Base-by-base conservation (phyloP, 2,329 filamentous ascomycete genomes). In the Pezicula rhizophila region DNA sequence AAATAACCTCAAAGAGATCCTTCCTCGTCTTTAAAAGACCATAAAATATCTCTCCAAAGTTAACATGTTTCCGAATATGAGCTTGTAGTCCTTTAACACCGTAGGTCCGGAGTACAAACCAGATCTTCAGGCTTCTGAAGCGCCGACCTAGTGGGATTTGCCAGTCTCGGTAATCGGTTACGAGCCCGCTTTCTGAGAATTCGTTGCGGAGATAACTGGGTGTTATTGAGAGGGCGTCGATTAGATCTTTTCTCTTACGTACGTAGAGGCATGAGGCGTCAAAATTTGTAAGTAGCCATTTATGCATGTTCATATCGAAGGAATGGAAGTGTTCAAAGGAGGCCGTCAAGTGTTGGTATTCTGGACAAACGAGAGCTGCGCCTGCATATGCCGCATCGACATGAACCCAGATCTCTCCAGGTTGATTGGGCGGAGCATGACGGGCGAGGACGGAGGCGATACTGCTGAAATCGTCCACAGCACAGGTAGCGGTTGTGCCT, bases 161-260 rank as follows among this genome's bases (percentile, higher is more conserved):
- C 92, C 92, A 97, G 74, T 97, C 91, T 42, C 92, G 82, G 72
- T 96, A 96, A 68, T 97, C 92, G 20, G 89, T 96, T 1, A 96
- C 92, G 2, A 92, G 77, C 0, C 89, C 90, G 34, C 78, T 80
- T 59, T 93, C 89, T 3, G 85, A 87, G 70, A 84, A 89, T 4
- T 80, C 72, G 68, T 96, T 96, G 55, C 83, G 78, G 25, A 96
- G 80, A 71, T 95, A 96, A 4, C 85, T 78, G 0, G 88, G 88
- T 14, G 85, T 85, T 64, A 93, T 85, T 62, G 80, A 84, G 38
- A 96, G 77, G 0, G 90, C 87, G 52, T 84, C 77, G 39, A 86
- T 89, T n/a, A 97, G 78, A 68, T 90, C 83, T 47, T 74, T 71
- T 14, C 91, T 80, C 60, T 84, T 77, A 54, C 84, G 83, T 43